These are phyloP conservation scores for Rhizophora apiculata DNA, from an alignment of 345 rosid species.

Conservation along the genomic window DNA sequence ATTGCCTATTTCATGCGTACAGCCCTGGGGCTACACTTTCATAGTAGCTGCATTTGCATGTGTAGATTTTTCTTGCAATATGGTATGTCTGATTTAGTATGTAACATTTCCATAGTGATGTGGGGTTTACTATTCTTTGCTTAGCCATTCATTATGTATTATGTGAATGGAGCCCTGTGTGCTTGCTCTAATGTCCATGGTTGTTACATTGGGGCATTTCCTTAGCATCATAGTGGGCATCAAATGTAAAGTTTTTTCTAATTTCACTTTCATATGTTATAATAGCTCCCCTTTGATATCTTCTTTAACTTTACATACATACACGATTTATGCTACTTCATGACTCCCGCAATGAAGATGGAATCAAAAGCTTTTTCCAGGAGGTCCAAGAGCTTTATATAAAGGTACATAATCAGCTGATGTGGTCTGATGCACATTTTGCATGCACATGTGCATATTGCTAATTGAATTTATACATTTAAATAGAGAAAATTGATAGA, in stretches of 20 bases:
- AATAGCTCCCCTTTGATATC: slow-evolving; percentile 3
- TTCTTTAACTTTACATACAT: slow-evolving; percentile 63
- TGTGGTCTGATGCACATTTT: background rate
- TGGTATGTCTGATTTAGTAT: too few species aligned
- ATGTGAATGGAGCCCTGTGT: too few species aligned
- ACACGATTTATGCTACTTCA: slow-evolving; percentile 94
- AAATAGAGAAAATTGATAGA: too few species aligned
- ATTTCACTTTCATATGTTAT: background rate
- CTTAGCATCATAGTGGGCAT: too few species aligned
- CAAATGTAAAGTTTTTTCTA: background rate
- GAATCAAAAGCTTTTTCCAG: slow-evolving; percentile 94
- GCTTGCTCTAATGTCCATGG: too few species aligned
- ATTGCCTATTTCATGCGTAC: background rate
- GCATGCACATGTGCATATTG: background rate
- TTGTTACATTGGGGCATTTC: too few species aligned
- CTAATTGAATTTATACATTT: background rate
- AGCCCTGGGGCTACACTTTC: background rate
- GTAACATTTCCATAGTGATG: too few species aligned
- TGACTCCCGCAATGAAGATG: slow-evolving; percentile 92
- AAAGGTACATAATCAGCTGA: slow-evolving; percentile 34
- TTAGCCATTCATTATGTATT: too few species aligned
- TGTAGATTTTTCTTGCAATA: too few species aligned
- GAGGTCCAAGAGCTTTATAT: slow-evolving; percentile 78
- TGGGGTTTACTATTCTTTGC: too few species aligned
- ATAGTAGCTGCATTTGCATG: too few species aligned